Conservation (phyloP, 257 asterid species). For the Penstemon barbatus region DNA sequence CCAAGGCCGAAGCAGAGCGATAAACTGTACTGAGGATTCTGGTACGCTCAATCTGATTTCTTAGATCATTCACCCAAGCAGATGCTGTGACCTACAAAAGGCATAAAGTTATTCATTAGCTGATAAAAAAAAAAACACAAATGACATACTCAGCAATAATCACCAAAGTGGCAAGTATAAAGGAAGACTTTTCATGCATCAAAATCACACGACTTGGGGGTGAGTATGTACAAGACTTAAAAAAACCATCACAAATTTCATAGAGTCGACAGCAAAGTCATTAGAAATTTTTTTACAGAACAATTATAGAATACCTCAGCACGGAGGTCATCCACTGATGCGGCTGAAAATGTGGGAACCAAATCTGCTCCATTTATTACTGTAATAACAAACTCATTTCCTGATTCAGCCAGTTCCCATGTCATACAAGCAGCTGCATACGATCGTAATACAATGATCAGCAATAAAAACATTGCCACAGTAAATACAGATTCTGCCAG, state of each 20-base stretch:
- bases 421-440: slow-evolving; percentile 97
- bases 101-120: slow-evolving; percentile 18
- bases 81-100: slow-evolving; percentile 85
- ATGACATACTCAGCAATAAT: neutral
- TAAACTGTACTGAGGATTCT: slow-evolving; percentile 91
- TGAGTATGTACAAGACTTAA: neutral
- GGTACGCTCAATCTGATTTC: slow-evolving; percentile 89
- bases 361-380: slow-evolving; percentile 95
- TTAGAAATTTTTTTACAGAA: neutral
- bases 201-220: neutral
- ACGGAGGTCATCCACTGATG: slow-evolving; percentile 93
- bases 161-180: neutral
- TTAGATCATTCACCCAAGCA: slow-evolving; percentile 94
- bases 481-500: slow-evolving; percentile 2
- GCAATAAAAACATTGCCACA: slow-evolving; percentile 1
- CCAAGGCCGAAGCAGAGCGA: slow-evolving; percentile 96
- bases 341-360: slow-evolving; percentile 97
- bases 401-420: slow-evolving; percentile 97
- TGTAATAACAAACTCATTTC: slow-evolving; percentile 69
- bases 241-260: slow-evolving; percentile 4
- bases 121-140: neutral
- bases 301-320: slow-evolving; percentile 66
- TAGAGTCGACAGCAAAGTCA: neutral
- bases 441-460: slow-evolving; percentile 10
- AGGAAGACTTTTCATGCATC: neutral